Evolutionary conservation across 2,329 filamentous ascomycete genomes (phyloP), one percentile per base, ranked within the genome.

Genomic region (Aureobasidium sp.): DNA sequence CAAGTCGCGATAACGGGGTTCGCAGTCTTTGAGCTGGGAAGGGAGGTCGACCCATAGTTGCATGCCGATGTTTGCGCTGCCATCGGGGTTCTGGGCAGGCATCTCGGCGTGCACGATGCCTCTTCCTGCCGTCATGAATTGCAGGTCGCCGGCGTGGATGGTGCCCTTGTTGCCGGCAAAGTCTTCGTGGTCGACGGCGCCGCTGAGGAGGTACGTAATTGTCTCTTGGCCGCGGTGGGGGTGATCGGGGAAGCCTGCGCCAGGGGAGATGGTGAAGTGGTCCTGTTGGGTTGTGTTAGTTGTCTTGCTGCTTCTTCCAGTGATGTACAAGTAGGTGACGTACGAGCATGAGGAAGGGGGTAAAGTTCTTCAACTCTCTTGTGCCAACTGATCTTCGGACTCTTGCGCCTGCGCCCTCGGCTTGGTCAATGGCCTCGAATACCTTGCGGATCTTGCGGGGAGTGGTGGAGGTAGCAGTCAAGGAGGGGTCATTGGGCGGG

Each of bases 31-130:
- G 61, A 97, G 81, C 41, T 87, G 76, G 70, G 85, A 77, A 6
- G 94, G 93, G 12, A 97, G 79, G 73, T 97, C 93, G 51, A 97
- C 92, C 93, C 94, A 97, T 25, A 97, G 81, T 78, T 97, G 94
- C 77, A 97, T 84, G 37, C 93, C 93, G 60, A 95, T 82, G 73
- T 92, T 96, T 63, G 87, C 79, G 62, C 80, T 84, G 56, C 90
- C 90, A 72, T 94, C 89, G 0, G 81, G 73, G 72, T 91, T 90
- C 71, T 89, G 85, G 61, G 84, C 83, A 11, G 93, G 93, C 91
- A 97, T 97, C 77, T 97, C 93, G 41, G 92, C 90, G 75, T 97
- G 94, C 75, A 97, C 89, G 69, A 97, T 95, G 45, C 93, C 93
- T 22, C 83, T 80, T 4, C 93, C 93, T 0, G 93, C 93, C 0